phyloP scores from a whole-genome alignment of 2,329 filamentous ascomycete species.

The Thelonectria blattea region DNA sequence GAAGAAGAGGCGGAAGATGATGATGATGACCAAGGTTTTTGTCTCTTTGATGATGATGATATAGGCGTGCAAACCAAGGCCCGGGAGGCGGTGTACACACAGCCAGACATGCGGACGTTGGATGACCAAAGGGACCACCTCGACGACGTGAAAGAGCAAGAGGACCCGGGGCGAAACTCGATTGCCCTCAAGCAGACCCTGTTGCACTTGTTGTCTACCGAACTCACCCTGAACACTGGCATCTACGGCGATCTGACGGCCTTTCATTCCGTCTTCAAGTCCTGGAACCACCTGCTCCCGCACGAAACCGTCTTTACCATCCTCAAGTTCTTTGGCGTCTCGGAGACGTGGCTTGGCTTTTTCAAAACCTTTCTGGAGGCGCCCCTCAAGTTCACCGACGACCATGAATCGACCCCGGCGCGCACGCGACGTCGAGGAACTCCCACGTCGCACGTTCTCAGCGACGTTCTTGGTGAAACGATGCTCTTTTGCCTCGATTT shows the following conservation, averaged over 20 bases:
- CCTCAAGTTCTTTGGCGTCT: slow-evolving; percentile 64
- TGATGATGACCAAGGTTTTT: no score
- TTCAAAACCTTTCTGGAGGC: slow-evolving; percentile 65
- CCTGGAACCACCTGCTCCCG: slow-evolving; percentile 51
- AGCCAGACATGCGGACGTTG: neutral
- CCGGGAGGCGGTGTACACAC: no score
- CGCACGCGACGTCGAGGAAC: slow-evolving; percentile 61
- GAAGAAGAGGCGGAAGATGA: slow-evolving; percentile 44
- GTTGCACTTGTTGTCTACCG: slow-evolving; percentile 55
- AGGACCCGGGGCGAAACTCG: slow-evolving; percentile 21
- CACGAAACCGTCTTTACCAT: slow-evolving; percentile 65
- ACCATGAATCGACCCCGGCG: slow-evolving; percentile 51
- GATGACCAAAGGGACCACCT: slow-evolving; percentile 8
- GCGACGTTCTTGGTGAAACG: slow-evolving; percentile 64
- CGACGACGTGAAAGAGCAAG: slow-evolving; percentile 15
- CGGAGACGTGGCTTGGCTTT: slow-evolving; percentile 61
- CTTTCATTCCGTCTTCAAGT: slow-evolving; percentile 54
- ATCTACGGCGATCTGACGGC: slow-evolving; percentile 53
- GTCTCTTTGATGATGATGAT: neutral
- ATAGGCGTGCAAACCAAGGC: neutral
- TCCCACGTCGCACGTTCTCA: slow-evolving; percentile 65
- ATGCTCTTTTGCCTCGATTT: slow-evolving; percentile 71
- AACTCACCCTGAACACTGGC: slow-evolving; percentile 52
- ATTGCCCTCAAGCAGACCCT: slow-evolving; percentile 54
- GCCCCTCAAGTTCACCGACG: slow-evolving; percentile 63